Evolutionary conservation across 495 filamentous ascomycete species (phyloP).

Genomic region (Penicillium angulare): DNA sequence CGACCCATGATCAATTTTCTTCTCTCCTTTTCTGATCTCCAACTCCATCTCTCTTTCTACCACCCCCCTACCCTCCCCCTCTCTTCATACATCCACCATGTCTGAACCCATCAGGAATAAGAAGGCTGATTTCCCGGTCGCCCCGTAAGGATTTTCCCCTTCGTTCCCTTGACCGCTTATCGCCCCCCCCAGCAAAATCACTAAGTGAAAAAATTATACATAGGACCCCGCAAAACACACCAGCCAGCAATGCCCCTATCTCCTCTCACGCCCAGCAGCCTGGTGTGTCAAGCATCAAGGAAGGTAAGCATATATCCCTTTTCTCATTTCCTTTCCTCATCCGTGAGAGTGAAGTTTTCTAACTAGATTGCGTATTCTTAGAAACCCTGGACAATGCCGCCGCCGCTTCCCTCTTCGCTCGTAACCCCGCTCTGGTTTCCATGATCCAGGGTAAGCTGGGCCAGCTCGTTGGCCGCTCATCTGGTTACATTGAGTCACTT

Average conservation of each 20-base stretch:
- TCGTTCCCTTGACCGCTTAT: slow-evolving; percentile 18
- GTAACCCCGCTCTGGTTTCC: slow-evolving; percentile 86
- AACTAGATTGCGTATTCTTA: slow-evolving; percentile 35
- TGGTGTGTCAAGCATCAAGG: slow-evolving; percentile 90
- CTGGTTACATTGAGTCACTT: slow-evolving; percentile 96
- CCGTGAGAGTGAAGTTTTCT: slow-evolving; percentile 8
- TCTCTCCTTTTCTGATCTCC: slow-evolving; percentile 28
- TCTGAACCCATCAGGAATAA: slow-evolving; percentile 91
- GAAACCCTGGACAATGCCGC: slow-evolving; percentile 86
- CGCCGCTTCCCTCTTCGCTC: slow-evolving; percentile 87
- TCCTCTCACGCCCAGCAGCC: slow-evolving; percentile 97
- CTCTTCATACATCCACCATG: slow-evolving; percentile 49
- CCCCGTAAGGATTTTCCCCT: slow-evolving; percentile 64
- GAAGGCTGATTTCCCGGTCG: slow-evolving; percentile 75
- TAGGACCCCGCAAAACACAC: slow-evolving; percentile 95
- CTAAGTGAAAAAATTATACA: slow-evolving; percentile 18
- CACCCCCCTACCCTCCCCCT: slow-evolving; percentile 3
- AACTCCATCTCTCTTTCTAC: slow-evolving; percentile 24
- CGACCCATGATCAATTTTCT: slow-evolving; percentile 40
- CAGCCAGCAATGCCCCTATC: slow-evolving; percentile 91
- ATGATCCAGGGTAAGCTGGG: slow-evolving; percentile 98
- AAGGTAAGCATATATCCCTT: slow-evolving; percentile 63
- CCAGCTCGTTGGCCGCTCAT: slow-evolving; percentile 88
- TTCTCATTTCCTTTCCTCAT: slow-evolving; percentile 12
- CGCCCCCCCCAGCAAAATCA: slow-evolving; percentile 15